These are phyloP conservation scores for Meredithiella fracta DNA, from an alignment of 2,329 filamentous ascomycete genomes.

Conservation along the genomic window DNA sequence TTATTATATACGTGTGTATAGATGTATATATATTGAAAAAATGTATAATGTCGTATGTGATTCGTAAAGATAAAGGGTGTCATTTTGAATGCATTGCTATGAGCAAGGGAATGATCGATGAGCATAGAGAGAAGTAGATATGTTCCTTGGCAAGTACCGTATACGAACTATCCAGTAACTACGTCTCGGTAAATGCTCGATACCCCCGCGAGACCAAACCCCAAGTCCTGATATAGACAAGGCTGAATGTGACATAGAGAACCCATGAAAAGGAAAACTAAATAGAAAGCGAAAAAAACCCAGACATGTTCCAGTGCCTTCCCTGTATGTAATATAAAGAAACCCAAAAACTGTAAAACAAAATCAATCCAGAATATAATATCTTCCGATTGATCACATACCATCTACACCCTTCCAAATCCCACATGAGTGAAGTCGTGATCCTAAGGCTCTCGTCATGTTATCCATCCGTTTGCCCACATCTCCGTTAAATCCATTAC, in stretches of 20 bases:
- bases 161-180: too few species aligned
- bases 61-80: too few species aligned
- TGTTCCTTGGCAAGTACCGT: too few species aligned
- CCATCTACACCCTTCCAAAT: conserved; percentile 7
- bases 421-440: neutral
- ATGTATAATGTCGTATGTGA: too few species aligned
- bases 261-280: conserved; percentile 17
- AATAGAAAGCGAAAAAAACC: conserved; percentile 18
- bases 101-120: too few species aligned
- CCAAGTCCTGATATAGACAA: conserved; percentile 4
- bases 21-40: neutral
- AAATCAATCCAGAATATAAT: conserved; percentile 16
- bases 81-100: too few species aligned
- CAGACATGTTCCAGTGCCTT: conserved; percentile 5
- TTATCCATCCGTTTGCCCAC: neutral
- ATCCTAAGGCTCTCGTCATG: conserved; percentile 1
- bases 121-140: too few species aligned
- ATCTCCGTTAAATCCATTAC: too few species aligned
- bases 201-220: neutral
- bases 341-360: conserved; percentile 16
- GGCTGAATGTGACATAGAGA: conserved; percentile 5
- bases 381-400: neutral
- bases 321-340: conserved; percentile 5
- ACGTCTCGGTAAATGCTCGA: too few species aligned
- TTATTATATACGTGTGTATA: neutral